Base-by-base conservation (phyloP, 179 eudicot genomes). In the Vitellaria paradoxa region DNA sequence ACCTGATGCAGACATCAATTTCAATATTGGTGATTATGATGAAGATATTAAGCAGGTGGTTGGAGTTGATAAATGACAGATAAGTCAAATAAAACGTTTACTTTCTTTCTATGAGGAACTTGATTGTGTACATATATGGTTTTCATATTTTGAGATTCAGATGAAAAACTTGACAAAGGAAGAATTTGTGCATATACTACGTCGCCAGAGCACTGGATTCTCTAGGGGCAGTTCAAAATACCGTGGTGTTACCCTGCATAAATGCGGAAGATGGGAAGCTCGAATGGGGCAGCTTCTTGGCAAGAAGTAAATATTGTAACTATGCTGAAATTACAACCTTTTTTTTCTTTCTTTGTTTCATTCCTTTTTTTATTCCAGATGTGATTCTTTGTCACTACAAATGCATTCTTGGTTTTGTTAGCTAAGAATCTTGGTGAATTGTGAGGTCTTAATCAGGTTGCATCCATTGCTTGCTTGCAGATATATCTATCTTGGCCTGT, bases 401-500 rank as follows among this genome's bases (percentile, higher is more conserved):
- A 21, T 49, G 37, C 40, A 10, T 11, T 49, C 37, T 49, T 12
- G 10, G 20, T 0, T 69, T 69, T 49, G 21, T 69, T 49, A 69
- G 9, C 57, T 21, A 7, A 69, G 17, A 49, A 47, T 12, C 0
- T 45, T 46, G 20, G 7, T 10, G 55, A 40, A 40, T 6, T 53
- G 55, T 73, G 55, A 73, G 20, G 68, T 77, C 45, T 70, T 70
- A 42, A 70, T n/a, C 49, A 24, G 1, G 55, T 50, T 2, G 8
- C 9, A 4, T 17, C 52, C 49, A 76, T 18, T 37, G 20, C 60
- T 84, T 87, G 81, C 57, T 46, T 89, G 89, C 91, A 89, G 98
- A 88, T 93, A 92, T 82, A 85, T 90, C 61, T 92, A 92, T 85
- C 98, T 93, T 82, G 97, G 98, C 49, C 77, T 93, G 77, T 93